Percentiles rank a stretch among this genome's conserved stretches.
phyloP scores from a whole-genome alignment of 139 green algal genomes.

The Chlamydomonas schloesseri region DNA sequence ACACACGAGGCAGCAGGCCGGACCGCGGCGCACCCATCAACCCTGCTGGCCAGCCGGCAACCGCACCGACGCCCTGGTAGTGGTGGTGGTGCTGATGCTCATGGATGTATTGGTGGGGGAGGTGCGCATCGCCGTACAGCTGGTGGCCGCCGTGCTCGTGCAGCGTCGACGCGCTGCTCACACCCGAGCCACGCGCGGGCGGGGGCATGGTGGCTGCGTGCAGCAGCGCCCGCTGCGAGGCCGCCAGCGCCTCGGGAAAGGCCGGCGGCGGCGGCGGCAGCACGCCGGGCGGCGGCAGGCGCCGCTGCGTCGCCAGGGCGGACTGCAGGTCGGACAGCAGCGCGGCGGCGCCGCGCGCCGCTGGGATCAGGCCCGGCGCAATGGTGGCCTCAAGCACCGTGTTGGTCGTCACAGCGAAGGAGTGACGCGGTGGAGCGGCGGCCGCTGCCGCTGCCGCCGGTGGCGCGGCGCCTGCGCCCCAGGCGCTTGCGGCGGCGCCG shows the following conservation, averaged over 20 bases:
- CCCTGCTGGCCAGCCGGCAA: too few species aligned
- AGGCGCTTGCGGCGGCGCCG: too few species aligned
- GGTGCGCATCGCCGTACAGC: too few species aligned
- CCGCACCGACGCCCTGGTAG: too few species aligned
- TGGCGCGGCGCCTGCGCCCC: background rate
- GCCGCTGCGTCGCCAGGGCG: background rate
- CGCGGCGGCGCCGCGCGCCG: background rate
- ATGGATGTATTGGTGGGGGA: too few species aligned
- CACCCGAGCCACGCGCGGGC: too few species aligned
- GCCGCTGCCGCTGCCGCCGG: background rate
- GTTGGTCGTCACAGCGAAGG: background rate
- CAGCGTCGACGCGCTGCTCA: too few species aligned
- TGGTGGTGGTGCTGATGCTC: too few species aligned
- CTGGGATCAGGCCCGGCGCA: conserved; percentile 43
- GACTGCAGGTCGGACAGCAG: conserved; percentile 7
- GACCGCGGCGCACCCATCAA: background rate
- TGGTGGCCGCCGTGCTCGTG: background rate
- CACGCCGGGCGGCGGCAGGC: background rate
- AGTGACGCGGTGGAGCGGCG: background rate
- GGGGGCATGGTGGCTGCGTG: too few species aligned
- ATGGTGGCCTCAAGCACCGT: conserved; percentile 68
- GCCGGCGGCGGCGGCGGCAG: background rate
- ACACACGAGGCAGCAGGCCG: conserved; percentile 2
- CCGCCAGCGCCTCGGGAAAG: too few species aligned
- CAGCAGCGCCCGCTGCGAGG: too few species aligned